Conservation (phyloP, 768 basidiomycete species). For the Fomitopsis serialis region DNA sequence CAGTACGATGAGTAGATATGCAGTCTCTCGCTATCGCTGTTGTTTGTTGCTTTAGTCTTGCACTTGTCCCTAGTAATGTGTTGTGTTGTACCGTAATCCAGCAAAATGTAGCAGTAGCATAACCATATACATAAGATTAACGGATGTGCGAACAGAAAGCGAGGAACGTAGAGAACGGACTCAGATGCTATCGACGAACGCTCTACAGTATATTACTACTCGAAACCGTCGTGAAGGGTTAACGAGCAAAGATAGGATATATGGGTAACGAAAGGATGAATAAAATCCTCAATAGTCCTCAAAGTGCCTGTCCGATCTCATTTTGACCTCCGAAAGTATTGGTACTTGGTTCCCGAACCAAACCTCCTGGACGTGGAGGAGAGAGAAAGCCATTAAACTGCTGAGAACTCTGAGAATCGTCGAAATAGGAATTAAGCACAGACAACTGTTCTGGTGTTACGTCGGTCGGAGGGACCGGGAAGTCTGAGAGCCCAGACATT, state of each 20-base stretch:
- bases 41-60: neutral
- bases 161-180: neutral
- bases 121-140: neutral
- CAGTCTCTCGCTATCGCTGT: neutral
- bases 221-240: neutral
- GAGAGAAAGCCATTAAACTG: neutral
- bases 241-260: neutral
- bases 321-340: slow-evolving; percentile 21
- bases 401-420: slow-evolving; percentile 13
- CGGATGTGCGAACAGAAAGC: neutral
- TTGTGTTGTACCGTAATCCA: neutral
- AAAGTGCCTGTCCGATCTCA: slow-evolving; percentile 22
- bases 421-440: slow-evolving; percentile 41
- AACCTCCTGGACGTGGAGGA: slow-evolving; percentile 7
- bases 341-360: slow-evolving; percentile 19
- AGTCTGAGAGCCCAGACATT: slow-evolving; percentile 71
- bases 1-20: slow-evolving; percentile 50
- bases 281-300: slow-evolving; percentile 3
- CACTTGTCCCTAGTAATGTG: neutral
- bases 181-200: neutral
- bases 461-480: slow-evolving; percentile 55
- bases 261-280: neutral
- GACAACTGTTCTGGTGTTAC: slow-evolving; percentile 31
- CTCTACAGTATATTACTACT: neutral
- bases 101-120: slow-evolving; percentile 2